These are phyloP conservation scores for Platanthera guangdongensis DNA, from an alignment of 106 monocot species.

Conservation along the genomic window DNA sequence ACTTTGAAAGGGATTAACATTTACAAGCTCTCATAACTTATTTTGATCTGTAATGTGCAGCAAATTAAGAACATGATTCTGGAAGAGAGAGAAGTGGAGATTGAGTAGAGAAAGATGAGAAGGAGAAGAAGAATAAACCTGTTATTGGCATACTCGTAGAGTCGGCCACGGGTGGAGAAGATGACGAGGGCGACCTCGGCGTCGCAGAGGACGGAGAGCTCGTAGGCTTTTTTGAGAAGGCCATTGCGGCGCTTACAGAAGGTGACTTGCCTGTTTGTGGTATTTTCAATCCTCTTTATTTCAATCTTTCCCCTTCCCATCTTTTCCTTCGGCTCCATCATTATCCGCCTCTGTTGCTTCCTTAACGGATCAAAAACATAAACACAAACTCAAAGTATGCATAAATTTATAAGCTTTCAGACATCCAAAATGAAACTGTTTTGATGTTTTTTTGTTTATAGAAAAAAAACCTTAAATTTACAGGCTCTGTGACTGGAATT, in stretches of 20 bases:
- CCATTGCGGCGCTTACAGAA: conserved; percentile 19
- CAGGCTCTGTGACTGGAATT: neutral
- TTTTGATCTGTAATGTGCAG: neutral
- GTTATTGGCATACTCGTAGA: conserved; percentile 14
- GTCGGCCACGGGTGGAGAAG: conserved; percentile 16
- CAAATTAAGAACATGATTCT: neutral
- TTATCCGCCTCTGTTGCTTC: neutral
- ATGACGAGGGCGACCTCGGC: conserved; percentile 15
- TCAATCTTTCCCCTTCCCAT: conserved; percentile 20
- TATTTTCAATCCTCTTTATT: conserved; percentile 17
- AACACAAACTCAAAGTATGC: neutral
- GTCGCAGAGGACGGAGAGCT: conserved; percentile 18
- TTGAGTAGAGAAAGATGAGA: neutral
- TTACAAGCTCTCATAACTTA: neutral
- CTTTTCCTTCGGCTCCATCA: conserved; percentile 9
- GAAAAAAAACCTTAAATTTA: neutral
- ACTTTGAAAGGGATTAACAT: neutral
- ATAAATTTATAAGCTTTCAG: neutral
- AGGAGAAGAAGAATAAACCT: conserved; percentile 1
- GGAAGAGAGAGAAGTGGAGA: neutral
- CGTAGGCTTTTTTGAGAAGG: conserved; percentile 16
- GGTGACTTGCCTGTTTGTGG: conserved; percentile 15
- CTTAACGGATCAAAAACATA: neutral
- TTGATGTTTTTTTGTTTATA: neutral
- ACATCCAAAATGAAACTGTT: neutral